Evolutionary conservation across 331 rosid genomes (phyloP).

Genomic region (Telfairia occidentalis): DNA sequence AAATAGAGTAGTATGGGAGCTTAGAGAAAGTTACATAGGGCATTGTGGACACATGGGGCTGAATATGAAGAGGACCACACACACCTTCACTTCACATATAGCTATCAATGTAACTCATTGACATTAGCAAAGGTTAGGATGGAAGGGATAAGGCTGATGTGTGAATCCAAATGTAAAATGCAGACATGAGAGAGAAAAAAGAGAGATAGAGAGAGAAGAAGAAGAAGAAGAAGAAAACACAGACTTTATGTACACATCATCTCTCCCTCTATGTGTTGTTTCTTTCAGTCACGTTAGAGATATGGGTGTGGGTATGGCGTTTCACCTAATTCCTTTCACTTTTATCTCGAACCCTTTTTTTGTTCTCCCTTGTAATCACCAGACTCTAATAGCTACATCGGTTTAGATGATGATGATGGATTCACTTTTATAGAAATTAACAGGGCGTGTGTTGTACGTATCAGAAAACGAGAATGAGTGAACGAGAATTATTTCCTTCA

Average conservation of each 20-base stretch:
- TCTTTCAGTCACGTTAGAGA: neutral
- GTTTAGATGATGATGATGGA: no score
- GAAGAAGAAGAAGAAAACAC: neutral
- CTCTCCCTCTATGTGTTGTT: neutral
- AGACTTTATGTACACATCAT: neutral
- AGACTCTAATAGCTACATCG: no score
- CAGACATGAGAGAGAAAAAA: neutral
- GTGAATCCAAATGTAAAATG: neutral
- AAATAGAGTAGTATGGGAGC: neutral
- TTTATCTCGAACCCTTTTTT: neutral
- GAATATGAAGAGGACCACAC: neutral
- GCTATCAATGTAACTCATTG: neutral
- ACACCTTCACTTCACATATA: neutral
- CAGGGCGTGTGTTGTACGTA: no score
- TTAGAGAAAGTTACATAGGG: neutral
- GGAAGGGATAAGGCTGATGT: neutral
- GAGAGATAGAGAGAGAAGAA: neutral
- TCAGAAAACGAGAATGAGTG: no score
- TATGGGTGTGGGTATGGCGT: conserved; percentile 3
- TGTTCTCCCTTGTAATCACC: neutral
- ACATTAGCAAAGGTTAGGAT: neutral
- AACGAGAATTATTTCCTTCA: no score
- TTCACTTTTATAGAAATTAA: no score
- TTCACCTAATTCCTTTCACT: neutral
- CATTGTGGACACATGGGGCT: neutral